These are phyloP conservation scores for Thielaviopsis populi DNA, from an alignment of 2,329 filamentous ascomycete genomes.

Conservation along the genomic window DNA sequence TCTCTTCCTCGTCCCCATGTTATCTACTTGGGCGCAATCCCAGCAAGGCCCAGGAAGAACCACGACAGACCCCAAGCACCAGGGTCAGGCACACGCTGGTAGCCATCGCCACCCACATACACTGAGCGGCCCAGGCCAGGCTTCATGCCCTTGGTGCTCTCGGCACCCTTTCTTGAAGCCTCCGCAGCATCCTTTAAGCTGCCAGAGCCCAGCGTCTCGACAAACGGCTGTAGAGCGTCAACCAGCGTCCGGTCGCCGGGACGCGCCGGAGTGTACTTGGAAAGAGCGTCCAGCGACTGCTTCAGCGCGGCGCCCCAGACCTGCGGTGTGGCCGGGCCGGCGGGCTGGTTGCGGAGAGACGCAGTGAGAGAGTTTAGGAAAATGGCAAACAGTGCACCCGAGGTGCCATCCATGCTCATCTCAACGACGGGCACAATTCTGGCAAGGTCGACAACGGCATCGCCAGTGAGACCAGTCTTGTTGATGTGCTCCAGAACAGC, in stretches of 20 bases:
- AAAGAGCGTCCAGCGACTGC: slow-evolving; percentile 54
- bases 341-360: slow-evolving; percentile 33
- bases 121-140: slow-evolving; percentile 57
- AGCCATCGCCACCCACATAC: slow-evolving; percentile 31
- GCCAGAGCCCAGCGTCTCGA: slow-evolving; percentile 52
- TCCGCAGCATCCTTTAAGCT: slow-evolving; percentile 58
- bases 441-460: slow-evolving; percentile 38
- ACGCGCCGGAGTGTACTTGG: slow-evolving; percentile 75
- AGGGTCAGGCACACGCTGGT: slow-evolving; percentile 38
- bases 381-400: slow-evolving; percentile 54
- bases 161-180: slow-evolving; percentile 60
- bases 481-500: slow-evolving; percentile 38
- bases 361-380: slow-evolving; percentile 76
- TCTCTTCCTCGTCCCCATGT: not conserved
- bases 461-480: slow-evolving; percentile 32
- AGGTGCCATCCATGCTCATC: slow-evolving; percentile 45
- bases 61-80: slow-evolving; percentile 62
- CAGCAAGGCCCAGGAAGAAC: slow-evolving; percentile 67
- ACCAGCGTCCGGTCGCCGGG: slow-evolving; percentile 82
- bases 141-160: slow-evolving; percentile 81
- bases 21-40: slow-evolving; percentile 18
- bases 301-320: slow-evolving; percentile 51
- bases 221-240: slow-evolving; percentile 80
- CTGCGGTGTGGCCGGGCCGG: slow-evolving; percentile 28
- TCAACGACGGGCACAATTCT: slow-evolving; percentile 41